Conservation (phyloP, 257 asterid genomes). For the Asclepias syriaca region DNA sequence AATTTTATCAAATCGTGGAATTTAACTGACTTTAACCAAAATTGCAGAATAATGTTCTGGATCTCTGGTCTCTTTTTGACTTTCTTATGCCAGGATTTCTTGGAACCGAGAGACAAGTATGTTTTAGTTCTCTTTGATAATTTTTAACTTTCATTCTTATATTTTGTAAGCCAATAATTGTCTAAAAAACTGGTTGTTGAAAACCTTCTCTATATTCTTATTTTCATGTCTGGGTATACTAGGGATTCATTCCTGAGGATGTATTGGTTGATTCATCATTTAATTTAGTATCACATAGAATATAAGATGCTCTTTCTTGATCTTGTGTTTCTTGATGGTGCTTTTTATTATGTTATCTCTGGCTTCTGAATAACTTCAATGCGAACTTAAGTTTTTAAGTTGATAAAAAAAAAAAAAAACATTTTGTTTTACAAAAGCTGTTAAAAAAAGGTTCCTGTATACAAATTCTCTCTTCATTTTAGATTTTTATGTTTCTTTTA, state of each 20-base stretch:
- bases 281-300: neutral
- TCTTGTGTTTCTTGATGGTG: neutral
- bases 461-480: neutral
- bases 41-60: constrained; percentile 97
- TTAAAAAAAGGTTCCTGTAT: neutral
- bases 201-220: neutral
- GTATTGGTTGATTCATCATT: neutral
- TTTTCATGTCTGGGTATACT: neutral
- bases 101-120: constrained; percentile 99
- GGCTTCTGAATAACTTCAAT: neutral
- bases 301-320: neutral
- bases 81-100: constrained; percentile 99
- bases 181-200: neutral
- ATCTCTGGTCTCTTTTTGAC: constrained; percentile 98
- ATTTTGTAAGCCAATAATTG: neutral
- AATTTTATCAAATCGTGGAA: neutral
- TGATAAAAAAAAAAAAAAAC: neutral
- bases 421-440: neutral
- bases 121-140: constrained; percentile 18
- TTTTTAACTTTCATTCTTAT: neutral
- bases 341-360: neutral
- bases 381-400: neutral
- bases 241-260: neutral
- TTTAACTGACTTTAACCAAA: constrained; percentile 27
- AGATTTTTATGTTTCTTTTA: no score